These are phyloP conservation scores for Penicillium riverlandense DNA, from an alignment of 495 filamentous ascomycete species.

Conservation along the genomic window DNA sequence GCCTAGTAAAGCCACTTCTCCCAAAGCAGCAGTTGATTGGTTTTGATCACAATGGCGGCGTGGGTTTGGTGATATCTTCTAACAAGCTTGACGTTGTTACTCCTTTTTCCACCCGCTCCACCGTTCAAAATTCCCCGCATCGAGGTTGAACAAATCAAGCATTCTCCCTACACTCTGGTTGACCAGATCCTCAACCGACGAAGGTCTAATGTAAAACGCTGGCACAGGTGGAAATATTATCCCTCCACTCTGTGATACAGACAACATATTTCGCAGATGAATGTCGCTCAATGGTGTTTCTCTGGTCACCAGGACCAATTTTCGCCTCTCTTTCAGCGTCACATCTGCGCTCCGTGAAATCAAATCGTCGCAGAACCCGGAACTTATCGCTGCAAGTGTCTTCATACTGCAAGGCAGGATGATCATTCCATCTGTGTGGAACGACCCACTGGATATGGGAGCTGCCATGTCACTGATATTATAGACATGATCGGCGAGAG, in stretches of 20 bases:
- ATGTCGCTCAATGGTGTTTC: constrained; percentile 41
- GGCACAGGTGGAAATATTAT: constrained; percentile 33
- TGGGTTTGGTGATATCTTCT: too few species aligned
- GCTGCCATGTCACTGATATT: constrained; percentile 32
- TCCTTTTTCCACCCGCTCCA: constrained; percentile 39
- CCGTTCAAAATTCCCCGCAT: constrained; percentile 33
- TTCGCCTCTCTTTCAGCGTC: constrained; percentile 36
- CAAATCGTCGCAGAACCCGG: constrained; percentile 31
- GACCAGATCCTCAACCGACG: too few species aligned
- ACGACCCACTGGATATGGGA: constrained; percentile 28
- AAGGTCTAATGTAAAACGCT: too few species aligned
- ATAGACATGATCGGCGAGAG: constrained; percentile 31
- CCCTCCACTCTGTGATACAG: constrained; percentile 25
- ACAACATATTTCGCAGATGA: constrained; percentile 40
- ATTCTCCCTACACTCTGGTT: constrained; percentile 41
- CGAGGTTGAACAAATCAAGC: constrained; percentile 38
- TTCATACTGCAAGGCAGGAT: constrained; percentile 37
- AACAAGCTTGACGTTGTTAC: too few species aligned
- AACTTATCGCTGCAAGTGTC: constrained; percentile 24
- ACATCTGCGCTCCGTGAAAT: constrained; percentile 41
- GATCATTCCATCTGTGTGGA: constrained; percentile 32
- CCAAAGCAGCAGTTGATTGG: too few species aligned
- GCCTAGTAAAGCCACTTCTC: too few species aligned
- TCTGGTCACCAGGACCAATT: constrained; percentile 31
- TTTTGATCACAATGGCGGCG: too few species aligned